Evolutionary conservation across 495 filamentous ascomycete species (phyloP).

Genomic region (Aspergillus cristatus): DNA sequence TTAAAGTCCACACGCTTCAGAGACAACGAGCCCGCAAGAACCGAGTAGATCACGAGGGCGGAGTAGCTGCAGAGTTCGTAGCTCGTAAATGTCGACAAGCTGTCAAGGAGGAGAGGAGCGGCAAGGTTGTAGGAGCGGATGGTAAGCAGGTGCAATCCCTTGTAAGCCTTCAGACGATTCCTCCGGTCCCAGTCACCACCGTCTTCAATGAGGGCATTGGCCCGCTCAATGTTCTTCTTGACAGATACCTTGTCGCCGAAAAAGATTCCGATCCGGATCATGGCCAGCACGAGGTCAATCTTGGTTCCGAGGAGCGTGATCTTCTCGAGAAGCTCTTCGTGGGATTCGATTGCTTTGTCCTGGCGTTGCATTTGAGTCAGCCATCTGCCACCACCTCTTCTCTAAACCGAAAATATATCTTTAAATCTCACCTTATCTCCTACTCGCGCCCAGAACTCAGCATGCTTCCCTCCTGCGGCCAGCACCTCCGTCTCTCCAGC

Average conservation of each 20-base stretch:
- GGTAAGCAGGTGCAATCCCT: slow-evolving; percentile 86
- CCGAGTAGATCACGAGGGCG: slow-evolving; percentile 86
- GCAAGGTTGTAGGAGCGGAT: slow-evolving; percentile 81
- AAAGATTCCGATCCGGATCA: slow-evolving; percentile 91
- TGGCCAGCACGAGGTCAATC: slow-evolving; percentile 92
- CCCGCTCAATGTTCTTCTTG: slow-evolving; percentile 87
- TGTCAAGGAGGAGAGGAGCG: slow-evolving; percentile 89
- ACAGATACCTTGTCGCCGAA: slow-evolving; percentile 85
- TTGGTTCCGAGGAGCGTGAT: slow-evolving; percentile 89
- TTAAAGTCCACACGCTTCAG: slow-evolving; percentile 98
- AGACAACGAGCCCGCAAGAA: slow-evolving; percentile 87
- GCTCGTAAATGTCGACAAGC: slow-evolving; percentile 95
- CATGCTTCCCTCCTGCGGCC: slow-evolving; percentile 85
- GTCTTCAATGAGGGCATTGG: slow-evolving; percentile 79
- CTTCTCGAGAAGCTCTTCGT: slow-evolving; percentile 89
- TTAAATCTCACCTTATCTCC: slow-evolving; percentile 77
- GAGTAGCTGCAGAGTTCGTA: slow-evolving; percentile 97
- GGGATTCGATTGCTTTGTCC: slow-evolving; percentile 87
- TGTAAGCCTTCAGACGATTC: slow-evolving; percentile 97
- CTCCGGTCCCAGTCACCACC: slow-evolving; percentile 97
- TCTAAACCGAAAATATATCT: slow-evolving; percentile 1
- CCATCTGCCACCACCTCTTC: slow-evolving; percentile 8
- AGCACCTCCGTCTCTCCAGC: slow-evolving; percentile 93
- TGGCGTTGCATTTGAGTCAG: slow-evolving; percentile 27
- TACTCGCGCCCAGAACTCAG: slow-evolving; percentile 88